phyloP scores from a whole-genome alignment of 768 basidiomycete species.

The Suillus brevipes region DNA sequence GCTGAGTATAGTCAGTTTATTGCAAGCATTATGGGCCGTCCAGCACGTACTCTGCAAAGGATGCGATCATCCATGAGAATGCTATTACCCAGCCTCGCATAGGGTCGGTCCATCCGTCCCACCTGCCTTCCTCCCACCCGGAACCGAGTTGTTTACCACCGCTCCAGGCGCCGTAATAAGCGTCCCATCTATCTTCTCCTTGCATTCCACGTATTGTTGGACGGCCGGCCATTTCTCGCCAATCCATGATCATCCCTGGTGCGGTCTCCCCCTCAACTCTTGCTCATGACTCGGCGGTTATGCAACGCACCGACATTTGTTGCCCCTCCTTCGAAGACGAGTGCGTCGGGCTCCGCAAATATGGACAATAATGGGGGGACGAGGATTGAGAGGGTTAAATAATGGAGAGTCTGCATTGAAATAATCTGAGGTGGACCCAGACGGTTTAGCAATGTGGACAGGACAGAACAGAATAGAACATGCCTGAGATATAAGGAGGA shows the following conservation, averaged over 20 bases:
- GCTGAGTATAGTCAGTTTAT: conserved; percentile 28
- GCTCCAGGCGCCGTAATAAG: conserved; percentile 76
- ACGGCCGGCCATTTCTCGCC: conserved; percentile 91
- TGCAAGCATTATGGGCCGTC: conserved; percentile 7
- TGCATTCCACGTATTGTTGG: conserved; percentile 71
- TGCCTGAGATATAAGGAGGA: conserved; percentile 86
- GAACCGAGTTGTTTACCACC: conserved; percentile 74
- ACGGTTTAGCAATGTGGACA: conserved; percentile 1
- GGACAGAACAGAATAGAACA: conserved; percentile 1
- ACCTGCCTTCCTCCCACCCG: conserved; percentile 47
- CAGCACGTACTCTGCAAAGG: conserved; percentile 78
- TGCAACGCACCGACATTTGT: conserved; percentile 67
- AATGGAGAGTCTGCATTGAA: conserved; percentile 90
- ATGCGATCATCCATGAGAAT: conserved; percentile 81
- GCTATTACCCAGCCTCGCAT: conserved; percentile 90
- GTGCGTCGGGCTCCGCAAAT: conserved; percentile 71
- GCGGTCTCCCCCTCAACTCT: conserved; percentile 7
- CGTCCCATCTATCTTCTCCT: conserved; percentile 64
- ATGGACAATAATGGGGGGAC: conserved; percentile 75
- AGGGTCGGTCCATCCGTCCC: conserved; percentile 74
- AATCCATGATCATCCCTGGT: conserved; percentile 92
- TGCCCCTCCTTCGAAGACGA: conserved; percentile 75
- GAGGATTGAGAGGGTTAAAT: conserved; percentile 82
- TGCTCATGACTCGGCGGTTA: background rate
- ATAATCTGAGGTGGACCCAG: conserved; percentile 64